Percentiles rank a stretch among this genome's conserved stretches.
Conservation (phyloP, 164 flowering plant genomes). For the Tinospora cordifolia region DNA sequence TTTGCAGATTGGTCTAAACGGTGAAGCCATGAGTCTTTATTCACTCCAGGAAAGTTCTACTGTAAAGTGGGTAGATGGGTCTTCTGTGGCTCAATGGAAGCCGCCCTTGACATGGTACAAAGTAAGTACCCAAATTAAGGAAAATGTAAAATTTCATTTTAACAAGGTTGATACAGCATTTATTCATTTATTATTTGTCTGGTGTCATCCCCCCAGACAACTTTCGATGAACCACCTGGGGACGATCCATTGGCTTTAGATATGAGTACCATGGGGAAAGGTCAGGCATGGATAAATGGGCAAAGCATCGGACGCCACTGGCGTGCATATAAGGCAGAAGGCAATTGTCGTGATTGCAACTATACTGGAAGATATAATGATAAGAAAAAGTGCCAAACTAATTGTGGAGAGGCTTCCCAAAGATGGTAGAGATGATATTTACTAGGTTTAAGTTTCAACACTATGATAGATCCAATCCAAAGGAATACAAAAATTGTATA, state of each 20-base stretch:
- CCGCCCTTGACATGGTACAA: constrained; percentile 92
- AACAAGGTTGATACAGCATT: background rate
- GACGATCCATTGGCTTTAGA: constrained; percentile 74
- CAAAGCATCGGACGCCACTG: constrained; percentile 78
- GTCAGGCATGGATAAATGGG: constrained; percentile 94
- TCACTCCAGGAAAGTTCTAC: constrained; percentile 61
- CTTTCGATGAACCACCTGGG: constrained; percentile 69
- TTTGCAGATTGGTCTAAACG: constrained; percentile 72
- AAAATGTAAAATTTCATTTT: background rate
- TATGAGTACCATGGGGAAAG: constrained; percentile 84
- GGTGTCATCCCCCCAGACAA: constrained; percentile 36
- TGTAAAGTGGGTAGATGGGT: constrained; percentile 71
- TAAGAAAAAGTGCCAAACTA: constrained; percentile 55
- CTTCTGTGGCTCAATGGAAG: constrained; percentile 41
- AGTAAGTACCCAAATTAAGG: constrained; percentile 34
- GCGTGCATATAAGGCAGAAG: constrained; percentile 82
- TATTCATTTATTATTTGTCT: background rate
- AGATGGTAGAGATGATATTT: constrained; percentile 55
- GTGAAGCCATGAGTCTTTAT: constrained; percentile 64
- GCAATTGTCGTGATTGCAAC: constrained; percentile 50
- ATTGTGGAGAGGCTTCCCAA: constrained; percentile 86
- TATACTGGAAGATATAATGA: constrained; percentile 62
- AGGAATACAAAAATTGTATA: too few species aligned
- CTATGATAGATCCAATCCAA: background rate
- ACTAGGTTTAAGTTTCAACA: background rate